phyloP scores from a whole-genome alignment of 768 basidiomycete species.

The Hebeloma cylindrosporum region DNA sequence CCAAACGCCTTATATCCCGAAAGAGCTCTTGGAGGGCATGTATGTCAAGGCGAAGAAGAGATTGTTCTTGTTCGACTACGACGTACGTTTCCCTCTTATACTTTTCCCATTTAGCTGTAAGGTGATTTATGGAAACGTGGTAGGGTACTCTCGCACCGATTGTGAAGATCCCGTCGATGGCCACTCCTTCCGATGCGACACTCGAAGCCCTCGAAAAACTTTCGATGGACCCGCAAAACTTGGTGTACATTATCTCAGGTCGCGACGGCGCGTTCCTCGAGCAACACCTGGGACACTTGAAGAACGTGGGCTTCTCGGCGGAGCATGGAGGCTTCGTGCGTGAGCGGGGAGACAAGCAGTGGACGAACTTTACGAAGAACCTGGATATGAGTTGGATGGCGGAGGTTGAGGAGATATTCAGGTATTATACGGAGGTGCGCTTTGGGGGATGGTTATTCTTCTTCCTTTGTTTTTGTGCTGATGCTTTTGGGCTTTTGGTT shows the following conservation, averaged over 20 bases:
- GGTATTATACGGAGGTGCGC: slow-evolving; percentile 89
- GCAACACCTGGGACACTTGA: slow-evolving; percentile 84
- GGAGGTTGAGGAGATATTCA: slow-evolving; percentile 94
- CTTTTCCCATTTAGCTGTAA: background rate
- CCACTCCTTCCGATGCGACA: slow-evolving; percentile 73
- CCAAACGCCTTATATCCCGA: slow-evolving; percentile 82
- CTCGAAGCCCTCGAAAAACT: slow-evolving; percentile 73
- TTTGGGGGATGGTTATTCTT: background rate
- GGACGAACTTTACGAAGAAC: slow-evolving; percentile 87
- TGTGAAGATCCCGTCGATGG: slow-evolving; percentile 90
- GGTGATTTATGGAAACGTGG: slow-evolving; percentile 2
- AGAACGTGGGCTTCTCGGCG: slow-evolving; percentile 84
- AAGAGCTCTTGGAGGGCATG: slow-evolving; percentile 50
- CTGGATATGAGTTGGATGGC: slow-evolving; percentile 98
- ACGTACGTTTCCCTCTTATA: slow-evolving; percentile 51
- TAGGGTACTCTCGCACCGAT: slow-evolving; percentile 96
- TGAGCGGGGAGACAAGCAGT: slow-evolving; percentile 61
- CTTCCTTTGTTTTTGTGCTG: background rate
- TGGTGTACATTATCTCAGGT: slow-evolving; percentile 97
- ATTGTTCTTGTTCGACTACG: slow-evolving; percentile 94
- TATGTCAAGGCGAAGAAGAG: slow-evolving; percentile 79
- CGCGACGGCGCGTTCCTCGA: slow-evolving; percentile 93
- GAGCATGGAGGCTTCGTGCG: slow-evolving; percentile 95
- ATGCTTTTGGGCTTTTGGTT: slow-evolving; percentile 12
- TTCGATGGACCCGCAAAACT: slow-evolving; percentile 77